A percentile compares a stretch with the other conserved stretches of the same genome.
phyloP scores from a whole-genome alignment of 1,139 yeast species.

The Saccharomyces uvarum region DNA sequence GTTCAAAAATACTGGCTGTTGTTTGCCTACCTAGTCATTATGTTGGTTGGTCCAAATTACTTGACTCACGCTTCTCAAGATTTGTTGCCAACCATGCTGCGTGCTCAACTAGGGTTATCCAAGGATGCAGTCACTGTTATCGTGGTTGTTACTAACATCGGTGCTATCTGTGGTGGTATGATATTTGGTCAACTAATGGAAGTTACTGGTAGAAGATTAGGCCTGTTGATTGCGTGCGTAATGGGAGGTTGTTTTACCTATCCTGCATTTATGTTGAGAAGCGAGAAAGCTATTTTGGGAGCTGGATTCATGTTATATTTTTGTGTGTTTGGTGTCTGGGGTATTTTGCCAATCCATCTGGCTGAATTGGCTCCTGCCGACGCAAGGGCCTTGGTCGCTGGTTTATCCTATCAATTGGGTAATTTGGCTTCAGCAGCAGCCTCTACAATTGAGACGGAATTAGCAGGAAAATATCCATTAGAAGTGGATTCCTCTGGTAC shows the following conservation, averaged over 20 bases:
- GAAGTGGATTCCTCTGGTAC: constrained; percentile 17
- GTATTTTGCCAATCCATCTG: constrained; percentile 69
- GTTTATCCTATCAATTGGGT: constrained; percentile 75
- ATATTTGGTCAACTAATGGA: constrained; percentile 53
- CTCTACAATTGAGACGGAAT: constrained; percentile 69
- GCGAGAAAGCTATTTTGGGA: constrained; percentile 50
- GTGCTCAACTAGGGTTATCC: constrained; percentile 46
- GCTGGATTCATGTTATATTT: constrained; percentile 73
- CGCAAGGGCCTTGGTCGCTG: constrained; percentile 46
- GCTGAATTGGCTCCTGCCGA: constrained; percentile 71
- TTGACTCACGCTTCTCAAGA: constrained; percentile 71
- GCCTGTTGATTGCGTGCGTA: constrained; percentile 50
- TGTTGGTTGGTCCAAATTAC: constrained; percentile 60
- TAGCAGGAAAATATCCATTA: constrained; percentile 52
- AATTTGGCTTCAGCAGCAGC: constrained; percentile 80
- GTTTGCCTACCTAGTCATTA: constrained; percentile 43
- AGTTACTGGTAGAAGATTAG: constrained; percentile 52
- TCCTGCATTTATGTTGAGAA: constrained; percentile 59
- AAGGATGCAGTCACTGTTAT: constrained; percentile 52
- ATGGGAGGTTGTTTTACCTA: constrained; percentile 62
- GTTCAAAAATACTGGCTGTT: constrained; percentile 38
- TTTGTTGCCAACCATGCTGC: constrained; percentile 56
- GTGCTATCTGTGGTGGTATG: constrained; percentile 61
- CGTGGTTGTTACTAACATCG: constrained; percentile 59
- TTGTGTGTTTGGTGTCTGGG: constrained; percentile 84